Base-by-base conservation (phyloP, 345 rosid species). In the Psidium friedrichsthalianum region DNA sequence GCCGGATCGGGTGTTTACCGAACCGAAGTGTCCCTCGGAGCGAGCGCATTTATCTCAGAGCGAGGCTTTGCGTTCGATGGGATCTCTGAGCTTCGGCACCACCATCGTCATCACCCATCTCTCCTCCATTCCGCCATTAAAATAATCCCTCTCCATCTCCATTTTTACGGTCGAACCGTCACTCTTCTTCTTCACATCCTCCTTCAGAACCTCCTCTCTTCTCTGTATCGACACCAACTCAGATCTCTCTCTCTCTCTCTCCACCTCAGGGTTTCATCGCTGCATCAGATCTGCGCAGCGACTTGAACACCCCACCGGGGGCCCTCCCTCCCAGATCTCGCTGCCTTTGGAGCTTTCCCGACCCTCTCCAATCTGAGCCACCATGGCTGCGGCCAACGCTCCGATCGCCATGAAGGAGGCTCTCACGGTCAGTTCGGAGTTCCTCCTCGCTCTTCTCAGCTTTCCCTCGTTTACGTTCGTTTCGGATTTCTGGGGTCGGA, bases 351-450 rank as follows among this genome's bases (percentile, higher is more conserved):
- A 82, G 84, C 84, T 58, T 52, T 59, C 84, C 9, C 57, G 10
- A 22, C 74, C 55, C 49, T 53, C 36, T 29, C 57, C 57, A 84
- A 85, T 87, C 88, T 52, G 83, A 64, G 82, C 85, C 32, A 29
- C 89, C 90, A 91, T 91, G 95, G 95, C 93, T 55, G 92, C 94
- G 82, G 94, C 95, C 86, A 91, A 87, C 88, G 92, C 92, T 22
- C 94, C 92, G 83, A 89, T 92, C 87, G 64, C 90, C 88, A 92
- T 93, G 94, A 90, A 88, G 82, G 95, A 93, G 86, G 90, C 86
- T 22, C 86, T 91, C 27, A 92, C 92, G 81, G 92, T 91, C 82
- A 80, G 54, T 47, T 55, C 40, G 27, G 25, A 36, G 82, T 51
- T 29, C 54, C 40, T 44, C 32, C 61, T 55, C 13, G 24, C 13